Evolutionary conservation across 257 asterid species (phyloP), one percentile per base, ranked within the genome.

Genomic region (Cinchona pubescens): DNA sequence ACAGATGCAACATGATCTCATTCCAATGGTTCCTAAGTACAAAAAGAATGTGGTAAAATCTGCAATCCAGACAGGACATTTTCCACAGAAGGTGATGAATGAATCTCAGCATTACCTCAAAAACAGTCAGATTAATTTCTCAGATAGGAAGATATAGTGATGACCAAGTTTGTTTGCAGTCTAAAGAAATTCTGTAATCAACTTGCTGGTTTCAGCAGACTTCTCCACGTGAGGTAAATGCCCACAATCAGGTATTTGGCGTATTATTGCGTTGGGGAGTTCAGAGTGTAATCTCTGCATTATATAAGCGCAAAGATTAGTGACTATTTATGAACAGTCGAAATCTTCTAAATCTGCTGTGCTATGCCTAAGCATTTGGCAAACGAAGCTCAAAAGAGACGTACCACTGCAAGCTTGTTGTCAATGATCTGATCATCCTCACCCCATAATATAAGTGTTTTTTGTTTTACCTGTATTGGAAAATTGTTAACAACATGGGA

Each of bases 201-300:
- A 68, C 88, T 88, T 92, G 76, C 86, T 72, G 71, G 85, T 90
- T n/a, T 87, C 95, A 43, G 67, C 85, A 38, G 99, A 96, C 82
- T 90, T 94, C 82, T 94, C 96, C 29, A 92, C 94, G 62, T 92
- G 99, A 21, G 99, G 99, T 71, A 94, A 80, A 83, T 94, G 99
- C 1, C 99, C 99, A 51, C 97, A 92, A 37, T 89, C 87, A 18
- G 91, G 90, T 78, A 94, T 83, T 85, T 87, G 96, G 12, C 90
- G 91, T 78, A 90, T 62, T 29, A 79, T 85, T 72, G 96, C 97
- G 83, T 90, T 82, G 69, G 96, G 94, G 59, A 90, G 80, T 82
- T 90, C 96, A 72, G 91, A 79, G 30, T 92, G 97, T 63, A 94
- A 86, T 76, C 94, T 91, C 99, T 94, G 93, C 23, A 18, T 75